These are phyloP conservation scores for Ustilaginoidea virens DNA, from an alignment of 2,329 filamentous ascomycete genomes.

Conservation along the genomic window DNA sequence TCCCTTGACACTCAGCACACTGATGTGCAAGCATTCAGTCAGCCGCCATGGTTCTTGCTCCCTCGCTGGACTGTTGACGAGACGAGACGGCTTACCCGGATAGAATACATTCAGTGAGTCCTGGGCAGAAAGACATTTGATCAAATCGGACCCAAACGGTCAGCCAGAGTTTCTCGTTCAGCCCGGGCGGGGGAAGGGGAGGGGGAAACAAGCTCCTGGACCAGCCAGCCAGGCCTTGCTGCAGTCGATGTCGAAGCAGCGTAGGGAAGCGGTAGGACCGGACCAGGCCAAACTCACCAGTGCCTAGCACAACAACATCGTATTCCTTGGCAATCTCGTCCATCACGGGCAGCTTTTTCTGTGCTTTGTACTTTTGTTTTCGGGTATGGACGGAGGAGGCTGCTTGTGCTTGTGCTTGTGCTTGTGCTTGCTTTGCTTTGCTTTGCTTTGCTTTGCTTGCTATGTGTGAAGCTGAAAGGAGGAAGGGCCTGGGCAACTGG, in stretches of 20 bases:
- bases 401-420: too few species aligned
- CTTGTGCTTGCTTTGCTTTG: too few species aligned
- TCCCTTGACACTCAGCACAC: conserved; percentile 93
- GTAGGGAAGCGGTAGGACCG: too few species aligned
- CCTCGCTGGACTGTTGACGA: background rate
- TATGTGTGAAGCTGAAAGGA: conserved; percentile 4
- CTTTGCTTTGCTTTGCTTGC: too few species aligned
- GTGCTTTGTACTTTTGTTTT: too few species aligned
- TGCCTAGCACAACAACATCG: conserved; percentile 97
- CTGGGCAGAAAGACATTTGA: too few species aligned
- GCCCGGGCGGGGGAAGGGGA: too few species aligned
- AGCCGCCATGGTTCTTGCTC: background rate
- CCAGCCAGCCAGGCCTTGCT: too few species aligned
- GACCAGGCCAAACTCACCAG: conserved; percentile 62
- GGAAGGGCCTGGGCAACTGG: too few species aligned
- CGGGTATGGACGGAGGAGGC: too few species aligned
- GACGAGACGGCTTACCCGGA: conserved; percentile 56
- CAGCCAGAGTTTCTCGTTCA: conserved; percentile 6
- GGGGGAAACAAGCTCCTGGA: too few species aligned
- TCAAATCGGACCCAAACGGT: too few species aligned
- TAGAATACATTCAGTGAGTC: conserved; percentile 96
- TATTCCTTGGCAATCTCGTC: conserved; percentile 98
- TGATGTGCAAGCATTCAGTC: conserved; percentile 18
- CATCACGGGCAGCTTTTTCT: conserved; percentile 42
- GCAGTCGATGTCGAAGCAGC: background rate